phyloP scores from a whole-genome alignment of 2,329 filamentous ascomycete species.

The Botrytis squamosa region DNA sequence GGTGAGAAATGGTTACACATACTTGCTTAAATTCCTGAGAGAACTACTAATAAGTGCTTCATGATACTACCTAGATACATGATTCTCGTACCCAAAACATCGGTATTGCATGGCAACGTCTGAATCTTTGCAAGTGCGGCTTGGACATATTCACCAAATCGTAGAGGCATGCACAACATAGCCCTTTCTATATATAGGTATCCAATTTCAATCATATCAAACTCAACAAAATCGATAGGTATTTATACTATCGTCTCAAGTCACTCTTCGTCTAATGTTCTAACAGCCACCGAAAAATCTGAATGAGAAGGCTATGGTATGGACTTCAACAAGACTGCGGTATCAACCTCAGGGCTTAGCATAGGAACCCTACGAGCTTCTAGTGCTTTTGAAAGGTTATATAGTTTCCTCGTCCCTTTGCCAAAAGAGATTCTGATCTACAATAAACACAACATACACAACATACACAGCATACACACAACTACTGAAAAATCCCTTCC shows the following conservation, averaged over 20 bases:
- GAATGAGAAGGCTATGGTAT: neutral
- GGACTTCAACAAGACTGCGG: neutral
- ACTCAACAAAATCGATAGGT: neutral
- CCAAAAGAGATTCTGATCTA: neutral
- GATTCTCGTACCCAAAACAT: neutral
- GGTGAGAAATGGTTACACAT: neutral
- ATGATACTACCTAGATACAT: neutral
- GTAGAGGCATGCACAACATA: neutral
- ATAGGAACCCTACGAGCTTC: neutral
- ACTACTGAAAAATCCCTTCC: neutral
- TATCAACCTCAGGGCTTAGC: neutral
- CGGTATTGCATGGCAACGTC: neutral
- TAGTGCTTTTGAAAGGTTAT: neutral
- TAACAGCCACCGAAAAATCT: neutral
- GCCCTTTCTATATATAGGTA: neutral
- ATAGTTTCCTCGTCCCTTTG: neutral
- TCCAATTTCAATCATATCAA: neutral
- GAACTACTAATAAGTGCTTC: neutral
- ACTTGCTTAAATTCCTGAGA: neutral
- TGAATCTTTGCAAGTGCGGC: neutral
- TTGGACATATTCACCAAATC: neutral
- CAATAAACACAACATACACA: neutral
- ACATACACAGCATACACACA: neutral
- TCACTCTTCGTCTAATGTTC: neutral
- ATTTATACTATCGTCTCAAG: neutral